Percentiles rank a stretch among this genome's conserved stretches.
Conservation (phyloP, 148 eudicot species). For the Euryodendron excelsum region DNA sequence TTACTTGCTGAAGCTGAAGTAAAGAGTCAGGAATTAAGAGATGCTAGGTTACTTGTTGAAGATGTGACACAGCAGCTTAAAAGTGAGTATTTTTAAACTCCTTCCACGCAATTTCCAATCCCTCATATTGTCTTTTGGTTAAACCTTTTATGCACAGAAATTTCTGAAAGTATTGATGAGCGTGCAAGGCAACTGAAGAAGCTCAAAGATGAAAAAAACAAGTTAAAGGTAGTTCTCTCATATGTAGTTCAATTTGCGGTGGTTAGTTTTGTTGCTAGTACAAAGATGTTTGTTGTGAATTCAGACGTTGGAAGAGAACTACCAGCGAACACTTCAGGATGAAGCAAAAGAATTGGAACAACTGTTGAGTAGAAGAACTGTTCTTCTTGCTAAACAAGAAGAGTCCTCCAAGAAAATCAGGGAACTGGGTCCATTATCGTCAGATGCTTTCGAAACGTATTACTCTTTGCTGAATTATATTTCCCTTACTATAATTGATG, state of each 20-base stretch:
- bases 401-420: conserved; percentile 94
- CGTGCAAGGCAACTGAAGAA: conserved; percentile 56
- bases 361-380: conserved; percentile 70
- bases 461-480: conserved; percentile 15
- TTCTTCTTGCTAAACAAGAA: conserved; percentile 84
- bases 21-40: conserved; percentile 70
- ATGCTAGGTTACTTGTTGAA: conserved; percentile 61
- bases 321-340: conserved; percentile 69
- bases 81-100: conserved; percentile 37
- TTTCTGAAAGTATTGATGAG: conserved; percentile 54
- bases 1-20: conserved; percentile 59
- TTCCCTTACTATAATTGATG: background rate
- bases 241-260: conserved; percentile 8
- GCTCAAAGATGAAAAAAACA: conserved; percentile 67
- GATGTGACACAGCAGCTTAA: conserved; percentile 64
- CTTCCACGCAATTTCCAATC: background rate
- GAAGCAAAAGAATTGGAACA: conserved; percentile 92
- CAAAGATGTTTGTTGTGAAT: conserved; percentile 20
- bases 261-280: conserved; percentile 15
- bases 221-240: conserved; percentile 55
- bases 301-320: conserved; percentile 71
- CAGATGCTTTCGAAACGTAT: conserved; percentile 96
- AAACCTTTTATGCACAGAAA: conserved; percentile 40
- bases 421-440: conserved; percentile 83
- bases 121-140: background rate